These are phyloP conservation scores for Euryodendron excelsum DNA, from an alignment of 148 eudicot genomes.

Conservation along the genomic window DNA sequence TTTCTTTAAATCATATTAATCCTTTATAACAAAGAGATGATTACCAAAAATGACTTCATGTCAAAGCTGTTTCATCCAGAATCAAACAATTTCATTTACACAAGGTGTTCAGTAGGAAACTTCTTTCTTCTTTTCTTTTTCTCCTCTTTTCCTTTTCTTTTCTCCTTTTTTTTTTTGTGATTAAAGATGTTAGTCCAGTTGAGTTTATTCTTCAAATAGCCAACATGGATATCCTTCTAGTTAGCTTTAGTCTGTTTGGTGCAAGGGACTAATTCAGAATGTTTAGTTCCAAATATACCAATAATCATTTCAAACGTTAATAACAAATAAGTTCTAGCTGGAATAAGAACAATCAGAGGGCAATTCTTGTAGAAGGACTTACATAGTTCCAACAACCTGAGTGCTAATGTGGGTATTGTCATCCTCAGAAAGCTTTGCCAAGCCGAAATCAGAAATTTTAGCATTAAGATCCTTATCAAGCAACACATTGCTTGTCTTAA, in stretches of 20 bases:
- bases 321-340: background rate
- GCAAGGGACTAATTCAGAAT: background rate
- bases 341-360: background rate
- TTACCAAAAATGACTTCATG: background rate
- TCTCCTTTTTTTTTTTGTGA: no score
- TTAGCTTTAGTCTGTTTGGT: background rate
- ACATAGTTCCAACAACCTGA: conserved; percentile 61
- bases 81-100: no score
- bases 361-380: conserved; percentile 18
- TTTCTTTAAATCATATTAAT: no score
- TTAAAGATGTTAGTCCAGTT: conserved; percentile 5
- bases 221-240: background rate
- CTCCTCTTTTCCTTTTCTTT: background rate
- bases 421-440: conserved; percentile 58
- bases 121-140: background rate
- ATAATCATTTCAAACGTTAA: background rate
- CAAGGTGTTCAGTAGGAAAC: background rate
- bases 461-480: conserved; percentile 59
- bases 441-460: conserved; percentile 60
- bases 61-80: background rate
- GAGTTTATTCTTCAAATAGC: background rate
- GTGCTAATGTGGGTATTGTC: conserved; percentile 60
- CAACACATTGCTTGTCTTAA: conserved; percentile 54
- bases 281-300: background rate
- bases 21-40: no score